Conservation (phyloP, 2,329 filamentous ascomycete genomes). For the Aureobasidium sp. region DNA sequence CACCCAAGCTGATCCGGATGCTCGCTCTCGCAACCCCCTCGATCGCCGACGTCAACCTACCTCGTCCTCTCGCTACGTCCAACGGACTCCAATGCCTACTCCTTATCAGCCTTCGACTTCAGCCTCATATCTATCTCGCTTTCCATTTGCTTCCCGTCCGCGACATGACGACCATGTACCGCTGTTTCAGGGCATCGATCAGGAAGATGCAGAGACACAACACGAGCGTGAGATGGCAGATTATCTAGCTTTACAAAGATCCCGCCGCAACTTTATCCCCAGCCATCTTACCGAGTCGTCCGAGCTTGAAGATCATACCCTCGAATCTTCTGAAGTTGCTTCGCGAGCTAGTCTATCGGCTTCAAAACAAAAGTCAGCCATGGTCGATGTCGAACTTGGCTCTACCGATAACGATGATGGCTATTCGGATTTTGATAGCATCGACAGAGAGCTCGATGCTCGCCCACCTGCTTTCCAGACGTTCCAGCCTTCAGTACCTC, state of each 20-base stretch:
- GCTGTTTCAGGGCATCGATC: conserved; percentile 90
- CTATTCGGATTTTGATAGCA: conserved; percentile 33
- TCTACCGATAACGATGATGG: conserved; percentile 48
- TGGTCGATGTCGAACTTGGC: conserved; percentile 84
- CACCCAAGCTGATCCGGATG: conserved; percentile 41
- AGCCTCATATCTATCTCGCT: conserved; percentile 64
- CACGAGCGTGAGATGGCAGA: conserved; percentile 89
- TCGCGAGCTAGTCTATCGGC: neutral
- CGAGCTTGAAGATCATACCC: conserved; percentile 64
- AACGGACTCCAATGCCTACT: conserved; percentile 53
- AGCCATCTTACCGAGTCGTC: conserved; percentile 79
- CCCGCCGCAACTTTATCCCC: conserved; percentile 77
- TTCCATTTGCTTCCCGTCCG: conserved; percentile 72
- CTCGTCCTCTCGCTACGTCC: conserved; percentile 42
- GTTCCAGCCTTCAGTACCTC: conserved; percentile 28
- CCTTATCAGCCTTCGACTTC: conserved; percentile 63
- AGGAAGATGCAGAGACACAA: conserved; percentile 89
- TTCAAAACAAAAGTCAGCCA: conserved; percentile 54
- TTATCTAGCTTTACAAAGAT: conserved; percentile 83
- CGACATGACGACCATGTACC: conserved; percentile 65
- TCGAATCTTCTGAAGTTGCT: conserved; percentile 22
- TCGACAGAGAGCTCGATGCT: conserved; percentile 34
- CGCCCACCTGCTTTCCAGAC: conserved; percentile 48
- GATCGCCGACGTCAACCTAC: conserved; percentile 40
- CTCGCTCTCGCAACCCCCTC: conserved; percentile 42